phyloP scores from a whole-genome alignment of 768 basidiomycete genomes.

The Rhodotorula taiwanensis region DNA sequence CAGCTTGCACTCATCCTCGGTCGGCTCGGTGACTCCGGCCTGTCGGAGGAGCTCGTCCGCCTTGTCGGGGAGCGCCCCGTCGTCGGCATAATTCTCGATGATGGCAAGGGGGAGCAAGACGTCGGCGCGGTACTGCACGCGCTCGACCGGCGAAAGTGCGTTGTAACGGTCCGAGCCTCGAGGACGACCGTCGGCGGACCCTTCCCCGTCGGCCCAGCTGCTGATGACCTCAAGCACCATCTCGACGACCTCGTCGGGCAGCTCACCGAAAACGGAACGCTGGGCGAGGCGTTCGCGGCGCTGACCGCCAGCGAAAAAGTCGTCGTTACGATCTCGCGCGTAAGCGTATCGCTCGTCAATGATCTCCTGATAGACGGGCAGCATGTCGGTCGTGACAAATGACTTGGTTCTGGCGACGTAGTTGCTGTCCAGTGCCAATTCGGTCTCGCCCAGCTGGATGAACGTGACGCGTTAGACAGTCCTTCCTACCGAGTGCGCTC shows the following conservation, averaged over 20 bases:
- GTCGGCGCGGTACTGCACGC: constrained; percentile 8
- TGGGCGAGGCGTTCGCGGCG: constrained; percentile 7
- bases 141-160: neutral
- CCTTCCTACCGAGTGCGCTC: too few species aligned
- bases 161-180: constrained; percentile 14
- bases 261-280: constrained; percentile 17
- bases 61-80: neutral
- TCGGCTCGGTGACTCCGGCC: neutral
- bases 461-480: too few species aligned
- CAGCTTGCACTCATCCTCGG: neutral
- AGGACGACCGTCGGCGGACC: neutral
- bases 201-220: neutral
- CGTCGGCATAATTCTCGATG: constrained; percentile 20
- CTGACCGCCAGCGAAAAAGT: constrained; percentile 12
- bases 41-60: neutral
- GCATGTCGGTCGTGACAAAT: neutral
- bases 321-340: neutral
- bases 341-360: constrained; percentile 1
- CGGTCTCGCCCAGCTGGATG: constrained; percentile 11
- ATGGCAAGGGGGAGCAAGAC: constrained; percentile 10
- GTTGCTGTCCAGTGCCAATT: neutral
- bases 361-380: neutral
- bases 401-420: neutral
- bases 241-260: neutral
- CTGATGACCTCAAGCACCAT: neutral